These are phyloP conservation scores for Dryadomyces quercus-mongolicae DNA, from an alignment of 2,329 filamentous ascomycete genomes.

Conservation along the genomic window DNA sequence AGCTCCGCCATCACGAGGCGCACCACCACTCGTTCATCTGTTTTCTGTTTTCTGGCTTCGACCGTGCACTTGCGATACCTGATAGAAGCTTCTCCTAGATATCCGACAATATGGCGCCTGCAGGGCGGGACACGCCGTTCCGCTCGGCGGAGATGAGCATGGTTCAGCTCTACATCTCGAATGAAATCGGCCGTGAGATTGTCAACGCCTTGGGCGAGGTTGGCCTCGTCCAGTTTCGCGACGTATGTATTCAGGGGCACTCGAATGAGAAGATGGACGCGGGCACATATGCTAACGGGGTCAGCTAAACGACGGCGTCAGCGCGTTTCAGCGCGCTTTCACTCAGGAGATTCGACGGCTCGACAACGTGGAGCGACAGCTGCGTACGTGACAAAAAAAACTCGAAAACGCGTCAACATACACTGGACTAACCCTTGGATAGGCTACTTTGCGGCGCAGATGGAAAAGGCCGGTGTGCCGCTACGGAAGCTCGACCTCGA, in stretches of 20 bases:
- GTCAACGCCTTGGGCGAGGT: slow-evolving; percentile 94
- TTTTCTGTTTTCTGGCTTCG: neutral
- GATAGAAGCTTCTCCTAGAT: neutral
- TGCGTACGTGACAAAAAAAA: slow-evolving; percentile 50
- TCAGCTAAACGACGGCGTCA: slow-evolving; percentile 84
- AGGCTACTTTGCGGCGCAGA: slow-evolving; percentile 92
- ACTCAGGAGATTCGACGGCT: slow-evolving; percentile 95
- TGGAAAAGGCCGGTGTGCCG: slow-evolving; percentile 81
- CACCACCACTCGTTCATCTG: slow-evolving; percentile 1
- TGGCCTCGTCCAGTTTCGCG: slow-evolving; percentile 90
- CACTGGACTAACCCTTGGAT: neutral
- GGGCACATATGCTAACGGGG: slow-evolving; percentile 8
- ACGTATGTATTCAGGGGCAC: slow-evolving; percentile 49
- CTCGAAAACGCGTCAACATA: too few species aligned
- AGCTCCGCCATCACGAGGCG: slow-evolving; percentile 8
- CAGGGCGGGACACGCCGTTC: slow-evolving; percentile 83
- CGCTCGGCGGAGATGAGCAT: slow-evolving; percentile 99
- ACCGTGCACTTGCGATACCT: neutral
- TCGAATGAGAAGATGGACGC: neutral
- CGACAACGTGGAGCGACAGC: slow-evolving; percentile 95
- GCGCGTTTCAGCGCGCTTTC: slow-evolving; percentile 92
- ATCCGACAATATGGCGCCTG: slow-evolving; percentile 43
- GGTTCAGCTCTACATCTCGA: slow-evolving; percentile 98
- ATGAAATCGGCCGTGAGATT: slow-evolving; percentile 96
- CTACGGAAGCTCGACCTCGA: slow-evolving; percentile 90